These are phyloP conservation scores for Phytopythium cucurbitacearum DNA, from an alignment of 352 stramenopile genomes.

Conservation along the genomic window DNA sequence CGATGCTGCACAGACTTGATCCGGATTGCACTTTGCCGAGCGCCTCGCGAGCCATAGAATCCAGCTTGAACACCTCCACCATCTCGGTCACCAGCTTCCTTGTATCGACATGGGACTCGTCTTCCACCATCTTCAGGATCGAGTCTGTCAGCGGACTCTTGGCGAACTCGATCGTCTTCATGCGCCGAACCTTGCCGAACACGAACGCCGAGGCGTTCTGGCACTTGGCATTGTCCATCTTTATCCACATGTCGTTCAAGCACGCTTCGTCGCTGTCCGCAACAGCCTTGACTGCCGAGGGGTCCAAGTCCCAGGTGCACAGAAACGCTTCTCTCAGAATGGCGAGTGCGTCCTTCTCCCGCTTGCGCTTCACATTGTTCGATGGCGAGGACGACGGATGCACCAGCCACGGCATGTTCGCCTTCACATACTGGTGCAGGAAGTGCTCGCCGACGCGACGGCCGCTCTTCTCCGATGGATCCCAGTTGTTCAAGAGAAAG, in stretches of 20 bases:
- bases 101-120: slow-evolving; percentile 53
- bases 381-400: slow-evolving; percentile 54
- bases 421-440: slow-evolving; percentile 80
- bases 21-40: slow-evolving; percentile 56
- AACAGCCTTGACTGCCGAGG: slow-evolving; percentile 55
- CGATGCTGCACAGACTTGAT: slow-evolving; percentile 66
- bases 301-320: slow-evolving; percentile 81
- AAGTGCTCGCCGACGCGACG: slow-evolving; percentile 74
- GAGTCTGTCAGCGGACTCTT: slow-evolving; percentile 54
- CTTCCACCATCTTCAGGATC: slow-evolving; percentile 50
- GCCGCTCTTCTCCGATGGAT: slow-evolving; percentile 63
- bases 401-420: slow-evolving; percentile 67
- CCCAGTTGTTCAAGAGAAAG: slow-evolving; percentile 72
- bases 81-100: slow-evolving; percentile 57
- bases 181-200: slow-evolving; percentile 60
- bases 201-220: slow-evolving; percentile 64
- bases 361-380: slow-evolving; percentile 47
- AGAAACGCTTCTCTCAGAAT: slow-evolving; percentile 77
- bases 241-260: slow-evolving; percentile 83
- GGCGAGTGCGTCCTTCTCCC: slow-evolving; percentile 44
- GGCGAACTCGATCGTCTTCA: slow-evolving; percentile 66
- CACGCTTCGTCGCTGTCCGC: slow-evolving; percentile 68
- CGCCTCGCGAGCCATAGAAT: slow-evolving; percentile 74
- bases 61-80: slow-evolving; percentile 69
- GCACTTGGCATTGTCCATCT: slow-evolving; percentile 71